Evolutionary conservation across 192 early-diverging fungal genomes (phyloP).

Genomic region (Umbelopsis ramanniana): DNA sequence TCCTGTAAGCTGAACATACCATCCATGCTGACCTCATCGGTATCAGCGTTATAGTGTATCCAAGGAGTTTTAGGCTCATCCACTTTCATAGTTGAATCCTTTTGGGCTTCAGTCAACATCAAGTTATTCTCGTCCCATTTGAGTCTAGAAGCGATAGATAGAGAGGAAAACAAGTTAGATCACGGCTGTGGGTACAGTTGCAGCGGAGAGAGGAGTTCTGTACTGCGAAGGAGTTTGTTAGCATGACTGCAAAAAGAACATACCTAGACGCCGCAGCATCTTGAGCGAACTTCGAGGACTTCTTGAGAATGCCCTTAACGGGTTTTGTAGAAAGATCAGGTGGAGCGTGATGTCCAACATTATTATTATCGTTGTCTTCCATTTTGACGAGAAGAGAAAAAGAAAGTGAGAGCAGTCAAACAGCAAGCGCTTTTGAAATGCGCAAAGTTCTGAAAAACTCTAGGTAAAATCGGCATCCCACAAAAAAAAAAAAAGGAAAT

Average conservation of each 20-base stretch:
- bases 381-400: neutral
- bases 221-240: neutral
- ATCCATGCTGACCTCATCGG: slow-evolving; percentile 69
- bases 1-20: slow-evolving; percentile 31
- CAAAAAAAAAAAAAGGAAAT: too few species aligned
- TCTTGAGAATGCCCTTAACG: slow-evolving; percentile 41
- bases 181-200: neutral
- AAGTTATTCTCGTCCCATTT: slow-evolving; percentile 97
- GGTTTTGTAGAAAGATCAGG: slow-evolving; percentile 26
- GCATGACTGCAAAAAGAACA: too few species aligned
- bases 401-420: neutral
- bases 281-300: slow-evolving; percentile 4
- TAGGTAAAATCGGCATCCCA: too few species aligned
- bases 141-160: slow-evolving; percentile 50
- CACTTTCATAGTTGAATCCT: slow-evolving; percentile 95
- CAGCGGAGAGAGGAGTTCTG: neutral
- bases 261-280: slow-evolving; percentile 29
- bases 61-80: slow-evolving; percentile 96
- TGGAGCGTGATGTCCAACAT: slow-evolving; percentile 10
- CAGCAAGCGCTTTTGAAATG: too few species aligned
- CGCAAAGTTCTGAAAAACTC: too few species aligned
- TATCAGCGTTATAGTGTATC: slow-evolving; percentile 84
- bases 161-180: slow-evolving; percentile 17
- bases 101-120: slow-evolving; percentile 85
- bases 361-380: slow-evolving; percentile 16